Percentiles rank a stretch among this genome's conserved stretches.
Evolutionary conservation across 176 grass and related monocot genomes (phyloP).

Genomic region (Avena insularis): DNA sequence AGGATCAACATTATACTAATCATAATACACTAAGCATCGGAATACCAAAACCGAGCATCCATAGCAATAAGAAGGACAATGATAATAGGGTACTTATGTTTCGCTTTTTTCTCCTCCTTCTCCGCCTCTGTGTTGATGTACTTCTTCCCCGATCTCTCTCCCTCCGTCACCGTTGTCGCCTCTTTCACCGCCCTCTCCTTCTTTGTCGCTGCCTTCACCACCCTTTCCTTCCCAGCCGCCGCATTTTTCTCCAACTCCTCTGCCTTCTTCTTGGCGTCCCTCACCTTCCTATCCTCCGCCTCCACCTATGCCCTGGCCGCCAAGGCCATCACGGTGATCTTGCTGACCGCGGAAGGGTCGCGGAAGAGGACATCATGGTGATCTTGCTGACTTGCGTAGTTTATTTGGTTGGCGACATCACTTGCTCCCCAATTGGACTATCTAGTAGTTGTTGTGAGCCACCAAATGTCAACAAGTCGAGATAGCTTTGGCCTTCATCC

Average conservation of each 20-base stretch:
- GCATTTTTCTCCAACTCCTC: slow-evolving; percentile 20
- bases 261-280: slow-evolving; percentile 52
- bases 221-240: too few relatives aligned
- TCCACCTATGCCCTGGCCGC: slow-evolving; percentile 72
- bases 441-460: too few relatives aligned
- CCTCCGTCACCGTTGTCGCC: slow-evolving; percentile 7
- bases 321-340: slow-evolving; percentile 57
- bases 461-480: too few relatives aligned
- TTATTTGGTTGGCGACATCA: too few relatives aligned
- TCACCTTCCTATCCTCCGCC: slow-evolving; percentile 54
- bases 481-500: too few relatives aligned
- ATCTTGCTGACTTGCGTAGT: too few relatives aligned
- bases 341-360: slow-evolving; percentile 67
- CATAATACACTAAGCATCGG: background rate
- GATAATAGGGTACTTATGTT: slow-evolving; percentile 46
- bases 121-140: slow-evolving; percentile 35
- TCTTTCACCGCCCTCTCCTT: too few relatives aligned
- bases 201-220: too few relatives aligned
- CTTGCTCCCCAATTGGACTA: too few relatives aligned
- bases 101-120: slow-evolving; percentile 49
- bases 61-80: background rate
- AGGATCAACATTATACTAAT: background rate
- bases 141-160: slow-evolving; percentile 37
- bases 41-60: background rate
- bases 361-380: slow-evolving; percentile 53